These are phyloP conservation scores for Triticum aestivum DNA, from an alignment of 176 grass and related monocot species.

Conservation along the genomic window IWGSC_CS_RefSeq_v2.1 NC_057814.1:567019645-567020144, in stretches of 20 bases:
- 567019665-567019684: constrained; percentile 7
- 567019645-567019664: not conserved
- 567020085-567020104: constrained; percentile 29
- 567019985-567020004: constrained; percentile 23
- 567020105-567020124: constrained; percentile 21
- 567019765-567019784: constrained; percentile 13
- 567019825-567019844: not conserved
- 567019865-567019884: constrained; percentile 13
- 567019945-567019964: constrained; percentile 10
- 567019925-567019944: constrained; percentile 29
- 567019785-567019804: constrained; percentile 16
- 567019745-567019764: constrained; percentile 7
- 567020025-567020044: constrained; percentile 30
- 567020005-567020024: constrained; percentile 20
- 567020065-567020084: constrained; percentile 22
- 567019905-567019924: constrained; percentile 32
- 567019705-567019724: not conserved
- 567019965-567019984: constrained; percentile 16
- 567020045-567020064: constrained; percentile 42
- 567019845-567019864: not conserved
- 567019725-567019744: not conserved
- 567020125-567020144: constrained; percentile 31
- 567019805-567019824: constrained; percentile 4
- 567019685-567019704: not conserved
- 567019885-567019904: not conserved